Percentiles rank a stretch among this genome's conserved stretches.
Conservation (phyloP, 495 filamentous ascomycete species). For the Clavariopsis aquatica region DNA sequence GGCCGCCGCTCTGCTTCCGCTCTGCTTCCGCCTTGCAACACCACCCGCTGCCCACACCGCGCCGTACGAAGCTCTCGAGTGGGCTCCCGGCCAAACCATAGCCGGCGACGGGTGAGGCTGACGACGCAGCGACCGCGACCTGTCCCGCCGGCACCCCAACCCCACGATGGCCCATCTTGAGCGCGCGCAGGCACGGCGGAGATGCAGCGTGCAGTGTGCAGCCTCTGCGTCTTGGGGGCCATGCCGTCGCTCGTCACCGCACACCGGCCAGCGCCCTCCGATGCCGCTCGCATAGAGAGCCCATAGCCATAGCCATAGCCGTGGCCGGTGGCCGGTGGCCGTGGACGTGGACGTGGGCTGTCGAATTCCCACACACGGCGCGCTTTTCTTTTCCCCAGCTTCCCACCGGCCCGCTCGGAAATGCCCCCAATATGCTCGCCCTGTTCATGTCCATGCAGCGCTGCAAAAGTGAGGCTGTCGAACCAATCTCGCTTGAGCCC, state of each 20-base stretch:
- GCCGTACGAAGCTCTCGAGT: background rate
- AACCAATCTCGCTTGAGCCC: slow-evolving; percentile 9
- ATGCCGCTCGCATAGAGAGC: too few relatives aligned
- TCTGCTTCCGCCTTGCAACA: too few relatives aligned
- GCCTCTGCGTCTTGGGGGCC: too few relatives aligned
- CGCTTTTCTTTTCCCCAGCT: background rate
- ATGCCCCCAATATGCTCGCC: slow-evolving; percentile 5
- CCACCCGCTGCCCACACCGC: background rate
- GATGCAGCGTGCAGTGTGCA: too few relatives aligned
- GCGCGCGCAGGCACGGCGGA: background rate
- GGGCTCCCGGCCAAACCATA: background rate
- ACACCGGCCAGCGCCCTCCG: too few relatives aligned
- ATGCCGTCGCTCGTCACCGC: too few relatives aligned
- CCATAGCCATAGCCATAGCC: too few relatives aligned
- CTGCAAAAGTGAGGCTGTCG: slow-evolving; percentile 5
- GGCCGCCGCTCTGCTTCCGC: slow-evolving; percentile 7
- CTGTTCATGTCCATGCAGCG: background rate
- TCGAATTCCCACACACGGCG: background rate
- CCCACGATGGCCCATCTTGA: background rate
- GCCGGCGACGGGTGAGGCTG: background rate
- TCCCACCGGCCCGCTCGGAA: background rate
- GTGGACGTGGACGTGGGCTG: background rate
- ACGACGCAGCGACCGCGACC: background rate
- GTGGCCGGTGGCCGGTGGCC: background rate
- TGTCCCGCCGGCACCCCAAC: background rate